A percentile compares a stretch with the other conserved stretches of the same genome.
Evolutionary conservation across 768 basidiomycete genomes (phyloP).

Genomic region (Psilocybe subaeruginosa): DNA sequence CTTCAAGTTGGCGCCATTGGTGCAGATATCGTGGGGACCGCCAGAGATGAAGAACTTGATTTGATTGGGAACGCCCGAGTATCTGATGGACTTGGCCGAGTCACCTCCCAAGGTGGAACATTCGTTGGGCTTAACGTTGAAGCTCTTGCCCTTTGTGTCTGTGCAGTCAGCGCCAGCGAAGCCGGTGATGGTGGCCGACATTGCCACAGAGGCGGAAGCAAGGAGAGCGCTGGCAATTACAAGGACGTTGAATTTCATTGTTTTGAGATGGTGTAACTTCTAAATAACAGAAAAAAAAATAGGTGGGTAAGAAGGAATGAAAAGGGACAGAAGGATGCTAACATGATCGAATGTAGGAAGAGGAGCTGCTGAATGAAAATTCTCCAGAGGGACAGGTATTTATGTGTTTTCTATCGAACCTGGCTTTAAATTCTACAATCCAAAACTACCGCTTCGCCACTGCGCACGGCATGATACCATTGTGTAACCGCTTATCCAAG

Average conservation of each 20-base stretch:
- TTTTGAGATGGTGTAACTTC: not conserved
- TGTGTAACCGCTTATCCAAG: too few species aligned
- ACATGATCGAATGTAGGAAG: too few species aligned
- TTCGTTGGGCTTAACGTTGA: not conserved
- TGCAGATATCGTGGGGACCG: slow-evolving; percentile 5
- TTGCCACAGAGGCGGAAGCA: not conserved
- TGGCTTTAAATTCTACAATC: too few species aligned
- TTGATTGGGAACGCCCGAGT: not conserved
- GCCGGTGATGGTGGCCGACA: not conserved
- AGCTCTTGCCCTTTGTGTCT: not conserved
- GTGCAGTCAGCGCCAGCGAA: not conserved
- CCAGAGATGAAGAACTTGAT: slow-evolving; percentile 6
- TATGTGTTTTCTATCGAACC: too few species aligned
- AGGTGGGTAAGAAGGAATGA: too few species aligned
- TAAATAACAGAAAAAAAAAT: too few species aligned
- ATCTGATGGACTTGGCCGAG: not conserved
- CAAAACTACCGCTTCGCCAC: too few species aligned
- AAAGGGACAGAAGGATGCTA: too few species aligned
- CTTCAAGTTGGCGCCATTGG: not conserved
- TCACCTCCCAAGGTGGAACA: not conserved
- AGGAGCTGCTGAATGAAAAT: too few species aligned
- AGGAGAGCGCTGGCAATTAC: not conserved
- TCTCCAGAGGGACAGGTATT: too few species aligned
- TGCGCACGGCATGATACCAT: too few species aligned
- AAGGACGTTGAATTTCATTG: not conserved